A percentile compares a stretch with the other conserved stretches of the same genome.
Evolutionary conservation across 805 yeast genomes (phyloP).

Genomic region (Yamadazyma takamatsuzukensis): DNA sequence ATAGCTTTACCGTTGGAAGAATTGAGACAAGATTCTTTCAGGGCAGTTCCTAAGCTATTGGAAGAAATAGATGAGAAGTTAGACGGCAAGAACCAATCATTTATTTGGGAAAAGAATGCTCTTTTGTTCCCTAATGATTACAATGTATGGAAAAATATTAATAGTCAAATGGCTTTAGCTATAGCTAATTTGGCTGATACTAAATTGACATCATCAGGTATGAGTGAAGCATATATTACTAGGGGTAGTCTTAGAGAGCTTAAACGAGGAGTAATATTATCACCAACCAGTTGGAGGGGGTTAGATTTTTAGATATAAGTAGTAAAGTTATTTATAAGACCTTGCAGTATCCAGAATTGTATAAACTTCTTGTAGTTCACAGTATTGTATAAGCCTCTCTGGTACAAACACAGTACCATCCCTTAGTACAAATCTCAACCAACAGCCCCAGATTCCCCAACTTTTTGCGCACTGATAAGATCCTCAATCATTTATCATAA

Average conservation of each 20-base stretch:
- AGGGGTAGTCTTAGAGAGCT: conserved; percentile 49
- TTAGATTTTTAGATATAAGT: too few relatives aligned
- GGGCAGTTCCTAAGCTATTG: conserved; percentile 57
- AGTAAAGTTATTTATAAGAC: too few relatives aligned
- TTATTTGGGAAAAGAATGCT: conserved; percentile 66
- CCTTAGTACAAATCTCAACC: too few relatives aligned
- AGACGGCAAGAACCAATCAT: conserved; percentile 9
- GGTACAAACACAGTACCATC: too few relatives aligned
- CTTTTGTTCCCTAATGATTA: conserved; percentile 70
- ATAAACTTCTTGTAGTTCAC: too few relatives aligned
- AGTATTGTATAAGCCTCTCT: too few relatives aligned
- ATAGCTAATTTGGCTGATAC: conserved; percentile 52
- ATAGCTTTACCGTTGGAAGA: conserved; percentile 44
- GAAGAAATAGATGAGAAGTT: conserved; percentile 47
- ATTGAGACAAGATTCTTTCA: conserved; percentile 47
- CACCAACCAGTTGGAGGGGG: conserved; percentile 25
- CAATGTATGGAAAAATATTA: conserved; percentile 66
- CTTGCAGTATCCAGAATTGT: too few relatives aligned
- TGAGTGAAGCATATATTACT: conserved; percentile 50
- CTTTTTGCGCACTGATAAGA: too few relatives aligned
- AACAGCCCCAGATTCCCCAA: too few relatives aligned
- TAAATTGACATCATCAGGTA: conserved; percentile 45
- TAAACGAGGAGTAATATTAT: conserved; percentile 66
- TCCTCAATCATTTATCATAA: too few relatives aligned
- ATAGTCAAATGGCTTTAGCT: conserved; percentile 51